Base-by-base conservation (phyloP, 352 stramenopile genomes). In the Pilasporangium apinafurcum region DNA sequence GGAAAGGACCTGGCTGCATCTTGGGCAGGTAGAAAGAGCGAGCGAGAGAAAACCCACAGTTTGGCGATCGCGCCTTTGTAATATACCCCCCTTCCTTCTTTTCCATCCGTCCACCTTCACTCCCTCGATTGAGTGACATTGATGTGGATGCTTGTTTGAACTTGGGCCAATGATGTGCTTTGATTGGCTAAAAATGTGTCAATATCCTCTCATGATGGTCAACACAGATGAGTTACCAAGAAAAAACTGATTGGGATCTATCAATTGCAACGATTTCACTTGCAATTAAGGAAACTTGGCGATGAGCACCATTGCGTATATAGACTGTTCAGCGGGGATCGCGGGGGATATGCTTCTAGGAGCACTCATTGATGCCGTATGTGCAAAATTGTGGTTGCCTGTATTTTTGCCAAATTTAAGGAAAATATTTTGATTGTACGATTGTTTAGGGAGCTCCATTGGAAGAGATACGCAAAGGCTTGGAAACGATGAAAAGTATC, bases 311-410 rank as follows among this genome's bases (percentile, higher is more conserved):
- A 72, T 92, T 48, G 75, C 73, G 33, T 96, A 78, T 59, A 76
- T 97, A 37, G 88, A 97, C 55, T 95, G 84, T 66, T 95, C 88
- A 12, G 84, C 76, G 13, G 88, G 88, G 24, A 77, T 93, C 36
- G 88, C 88, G 17, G 87, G 87, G 22, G 87, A 96, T 62, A 96
- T 96, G 87, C 69, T 96, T 20, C 72, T 96, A 1, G 87, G 77
- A 22, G 79, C 83, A 24, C 57, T 96, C 31, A 82, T 96, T 32
- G 86, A 96, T 33, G 88, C 88, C 9, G 81, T 93, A 44, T 21
- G 70, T 67, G 14, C 8, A 1, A n/a, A n/a, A 12, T 21, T 34
- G 31, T n/a, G n/a, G 5, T 30, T 28, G 4, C 13, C 21, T 52
- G 29, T 27, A n/a, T 51, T 8, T 49, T n/a, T 55, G n/a, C n/a